Conservation (phyloP, 106 monocot genomes). For the Iris macrosiphon region DNA sequence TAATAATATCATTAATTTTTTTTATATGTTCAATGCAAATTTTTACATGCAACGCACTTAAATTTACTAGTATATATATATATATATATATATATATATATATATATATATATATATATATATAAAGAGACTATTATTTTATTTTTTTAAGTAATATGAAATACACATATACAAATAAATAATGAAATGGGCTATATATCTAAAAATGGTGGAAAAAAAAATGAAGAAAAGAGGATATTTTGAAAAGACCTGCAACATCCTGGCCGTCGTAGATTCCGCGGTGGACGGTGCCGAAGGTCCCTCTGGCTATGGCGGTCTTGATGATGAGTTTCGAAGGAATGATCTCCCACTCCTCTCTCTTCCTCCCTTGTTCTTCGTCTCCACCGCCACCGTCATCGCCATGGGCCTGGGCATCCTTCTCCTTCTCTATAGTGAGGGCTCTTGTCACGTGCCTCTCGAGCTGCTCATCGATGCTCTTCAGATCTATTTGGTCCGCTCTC, state of each 20-base stretch:
- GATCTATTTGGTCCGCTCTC: slow-evolving; percentile 83
- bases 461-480: slow-evolving; percentile 86
- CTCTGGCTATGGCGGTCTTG: slow-evolving; percentile 73
- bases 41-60: too few species aligned
- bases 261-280: slow-evolving; percentile 78
- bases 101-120: too few species aligned
- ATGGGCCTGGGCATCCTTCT: slow-evolving; percentile 5
- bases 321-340: slow-evolving; percentile 64
- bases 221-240: neutral
- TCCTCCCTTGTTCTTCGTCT: slow-evolving; percentile 13
- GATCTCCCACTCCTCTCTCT: slow-evolving; percentile 86
- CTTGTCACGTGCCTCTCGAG: slow-evolving; percentile 74
- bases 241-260: slow-evolving; percentile 60
- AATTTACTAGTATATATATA: too few species aligned
- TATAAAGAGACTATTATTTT: too few species aligned
- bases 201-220: neutral
- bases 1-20: too few species aligned
- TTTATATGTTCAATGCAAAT: too few species aligned
- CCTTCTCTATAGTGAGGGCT: slow-evolving; percentile 46
- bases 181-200: too few species aligned
- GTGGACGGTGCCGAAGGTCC: slow-evolving; percentile 88
- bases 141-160: too few species aligned
- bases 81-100: too few species aligned
- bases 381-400: neutral
- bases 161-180: too few species aligned